A percentile compares a stretch with the other conserved stretches of the same genome.
phyloP scores from a whole-genome alignment of 139 green algal species.

The Penium margaritaceum region DNA sequence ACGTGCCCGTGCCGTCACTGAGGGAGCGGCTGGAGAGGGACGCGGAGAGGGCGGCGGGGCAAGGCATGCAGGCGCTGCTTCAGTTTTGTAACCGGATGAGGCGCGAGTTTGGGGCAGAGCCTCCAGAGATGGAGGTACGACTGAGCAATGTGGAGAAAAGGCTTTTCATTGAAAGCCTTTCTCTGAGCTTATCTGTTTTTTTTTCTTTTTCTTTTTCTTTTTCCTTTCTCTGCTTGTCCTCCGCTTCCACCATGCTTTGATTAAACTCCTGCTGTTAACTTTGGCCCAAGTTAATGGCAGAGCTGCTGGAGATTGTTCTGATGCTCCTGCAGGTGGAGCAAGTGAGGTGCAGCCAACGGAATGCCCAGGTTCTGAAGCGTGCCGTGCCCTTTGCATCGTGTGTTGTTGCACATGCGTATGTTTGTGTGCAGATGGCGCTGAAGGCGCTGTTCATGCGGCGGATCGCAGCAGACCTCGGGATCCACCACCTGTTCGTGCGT shows the following conservation, averaged over 20 bases:
- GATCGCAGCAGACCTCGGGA: slow-evolving; percentile 33
- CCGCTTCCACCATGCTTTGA: too few species aligned
- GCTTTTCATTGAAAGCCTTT: too few species aligned
- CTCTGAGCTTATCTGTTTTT: too few species aligned
- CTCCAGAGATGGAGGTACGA: not conserved
- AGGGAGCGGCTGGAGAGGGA: slow-evolving; percentile 18
- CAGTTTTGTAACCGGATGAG: not conserved
- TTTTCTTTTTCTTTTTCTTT: too few species aligned
- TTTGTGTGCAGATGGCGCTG: slow-evolving; percentile 19
- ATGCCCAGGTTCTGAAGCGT: not conserved
- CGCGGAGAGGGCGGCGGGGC: not conserved
- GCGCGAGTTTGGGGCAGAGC: not conserved
- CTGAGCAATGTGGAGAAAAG: too few species aligned
- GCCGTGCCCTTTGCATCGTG: not conserved
- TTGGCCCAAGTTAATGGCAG: not conserved
- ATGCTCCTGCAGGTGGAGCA: too few species aligned
- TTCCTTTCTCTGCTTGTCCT: too few species aligned
- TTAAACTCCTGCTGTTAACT: too few species aligned
- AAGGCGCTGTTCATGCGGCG: slow-evolving; percentile 31
- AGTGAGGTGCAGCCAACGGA: too few species aligned
- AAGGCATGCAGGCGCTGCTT: not conserved
- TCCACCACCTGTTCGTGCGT: slow-evolving; percentile 6
- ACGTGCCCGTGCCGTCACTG: not conserved
- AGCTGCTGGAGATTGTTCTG: not conserved
- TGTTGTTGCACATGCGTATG: not conserved